A percentile compares a stretch with the other conserved stretches of the same genome.
phyloP scores from a whole-genome alignment of 306 rosid species.

The Purshia tridentata region DNA sequence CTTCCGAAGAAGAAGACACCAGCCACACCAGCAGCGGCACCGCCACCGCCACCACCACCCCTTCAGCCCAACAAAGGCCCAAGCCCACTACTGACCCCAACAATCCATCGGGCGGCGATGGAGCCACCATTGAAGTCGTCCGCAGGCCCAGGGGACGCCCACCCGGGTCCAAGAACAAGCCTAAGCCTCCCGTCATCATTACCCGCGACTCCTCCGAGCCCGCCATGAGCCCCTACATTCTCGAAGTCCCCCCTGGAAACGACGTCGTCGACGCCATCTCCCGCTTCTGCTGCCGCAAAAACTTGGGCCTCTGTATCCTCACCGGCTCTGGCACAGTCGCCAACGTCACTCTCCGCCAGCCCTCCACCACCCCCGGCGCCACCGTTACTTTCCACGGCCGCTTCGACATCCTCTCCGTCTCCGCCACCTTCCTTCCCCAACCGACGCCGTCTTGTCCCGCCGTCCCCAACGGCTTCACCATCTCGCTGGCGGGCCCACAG shows the following conservation, averaged over 20 bases:
- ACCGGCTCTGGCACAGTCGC: conserved; percentile 78
- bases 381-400: conserved; percentile 92
- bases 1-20: conserved; percentile 53
- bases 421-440: conserved; percentile 68
- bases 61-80: conserved; percentile 10
- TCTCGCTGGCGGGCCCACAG: conserved; percentile 86
- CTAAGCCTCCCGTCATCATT: conserved; percentile 63
- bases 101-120: conserved; percentile 49
- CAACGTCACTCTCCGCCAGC: conserved; percentile 82
- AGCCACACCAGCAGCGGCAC: conserved; percentile 43
- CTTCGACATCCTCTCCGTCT: conserved; percentile 71
- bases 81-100: conserved; percentile 18
- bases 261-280: conserved; percentile 76
- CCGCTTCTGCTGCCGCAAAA: conserved; percentile 63
- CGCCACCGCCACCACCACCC: conserved; percentile 8
- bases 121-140: conserved; percentile 68
- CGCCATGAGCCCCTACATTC: conserved; percentile 80
- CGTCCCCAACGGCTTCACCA: conserved; percentile 58
- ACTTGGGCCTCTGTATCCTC: conserved; percentile 63
- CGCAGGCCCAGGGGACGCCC: conserved; percentile 90
- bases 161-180: conserved; percentile 87
- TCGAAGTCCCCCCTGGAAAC: conserved; percentile 76
- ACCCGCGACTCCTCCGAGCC: conserved; percentile 73
- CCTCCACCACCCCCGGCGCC: conserved; percentile 66
- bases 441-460: conserved; percentile 26